phyloP scores from a whole-genome alignment of 2,329 filamentous ascomycete species.

The Metarhizium robertsii region DNA sequence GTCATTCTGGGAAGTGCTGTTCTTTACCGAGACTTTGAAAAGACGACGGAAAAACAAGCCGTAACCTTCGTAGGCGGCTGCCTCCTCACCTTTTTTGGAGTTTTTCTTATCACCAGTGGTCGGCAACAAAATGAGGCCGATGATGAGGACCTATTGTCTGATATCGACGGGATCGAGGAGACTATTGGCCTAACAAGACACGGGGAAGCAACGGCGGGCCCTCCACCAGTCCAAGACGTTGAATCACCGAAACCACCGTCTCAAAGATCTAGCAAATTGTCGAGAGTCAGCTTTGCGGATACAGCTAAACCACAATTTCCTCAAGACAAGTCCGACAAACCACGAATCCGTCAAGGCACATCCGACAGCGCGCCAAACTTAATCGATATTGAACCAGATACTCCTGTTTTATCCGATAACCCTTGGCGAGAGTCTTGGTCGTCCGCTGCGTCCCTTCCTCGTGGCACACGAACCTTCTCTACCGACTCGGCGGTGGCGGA shows the following conservation, averaged over 20 bases:
- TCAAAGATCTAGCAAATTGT: slow-evolving; percentile 38
- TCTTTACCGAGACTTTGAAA: slow-evolving; percentile 90
- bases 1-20: slow-evolving; percentile 92
- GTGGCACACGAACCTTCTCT: slow-evolving; percentile 28
- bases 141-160: slow-evolving; percentile 45
- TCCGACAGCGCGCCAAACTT: slow-evolving; percentile 21
- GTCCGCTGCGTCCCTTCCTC: slow-evolving; percentile 18
- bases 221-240: slow-evolving; percentile 11
- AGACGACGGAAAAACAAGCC: slow-evolving; percentile 62
- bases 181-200: slow-evolving; percentile 52
- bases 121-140: slow-evolving; percentile 52
- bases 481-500: slow-evolving; percentile 24
- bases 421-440: slow-evolving; percentile 32
- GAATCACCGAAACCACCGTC: slow-evolving; percentile 24
- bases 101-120: slow-evolving; percentile 94
- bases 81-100: slow-evolving; percentile 84
- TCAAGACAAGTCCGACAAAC: slow-evolving; percentile 25
- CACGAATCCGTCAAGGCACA: slow-evolving; percentile 24
- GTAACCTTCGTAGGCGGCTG: slow-evolving; percentile 86
- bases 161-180: slow-evolving; percentile 52
- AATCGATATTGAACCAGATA: slow-evolving; percentile 25
- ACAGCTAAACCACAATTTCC: slow-evolving; percentile 26
- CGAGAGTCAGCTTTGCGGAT: slow-evolving; percentile 35
- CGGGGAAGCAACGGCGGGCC: slow-evolving; percentile 17
- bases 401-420: slow-evolving; percentile 31